Evolutionary conservation across 192 early-diverging fungal genomes (phyloP), one percentile per base, ranked within the genome.

Genomic region (Backusella mclennaniae): DNA sequence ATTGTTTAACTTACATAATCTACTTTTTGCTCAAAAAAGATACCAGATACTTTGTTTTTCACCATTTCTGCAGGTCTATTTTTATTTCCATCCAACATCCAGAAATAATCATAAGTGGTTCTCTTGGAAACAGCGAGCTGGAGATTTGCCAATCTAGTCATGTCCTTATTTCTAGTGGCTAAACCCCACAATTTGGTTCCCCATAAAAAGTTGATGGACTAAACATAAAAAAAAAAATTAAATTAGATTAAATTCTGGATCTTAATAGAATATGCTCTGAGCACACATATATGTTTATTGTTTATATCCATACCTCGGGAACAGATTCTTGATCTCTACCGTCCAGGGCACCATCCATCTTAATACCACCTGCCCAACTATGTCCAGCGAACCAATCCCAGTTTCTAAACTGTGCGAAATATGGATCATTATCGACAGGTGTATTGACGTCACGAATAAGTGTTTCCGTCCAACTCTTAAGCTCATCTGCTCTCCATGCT

Each of bases 361-460:
- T 77, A 6, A 84, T 80, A 35, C 90, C 90, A 4, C 89, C 84
- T 6, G 90, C 90, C 90, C 90, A 92, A 66, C 85, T 88, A 74
- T 92, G 90, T 33, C 88, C 88, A 67, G 88, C 89, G 53, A 86
- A 92, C 42, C 87, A 84, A 71, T 92, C 90, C 80, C 85, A 87
- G 68, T 83, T 79, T 1, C 90, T 83, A 72, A 86, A 85, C 36
- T 69, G 84, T 38, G 90, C 82, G 74, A 87, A 92, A 41, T 84
- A 79, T n/a, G 69, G 19, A 59, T 89, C 88, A 19, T 78, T 59
- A 33, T 77, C 78, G 46, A 59, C 71, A 6, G 89, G 86, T 26
- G 84, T 87, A 46, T 88, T 89, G 44, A 87, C 89, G 84, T 83
- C 81, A 7, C 81, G 74, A 21, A 83, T 80, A 15, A 83, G 66